Conservation (phyloP, 2,329 filamentous ascomycete genomes). For the Penicillium psychrosexuale region DNA sequence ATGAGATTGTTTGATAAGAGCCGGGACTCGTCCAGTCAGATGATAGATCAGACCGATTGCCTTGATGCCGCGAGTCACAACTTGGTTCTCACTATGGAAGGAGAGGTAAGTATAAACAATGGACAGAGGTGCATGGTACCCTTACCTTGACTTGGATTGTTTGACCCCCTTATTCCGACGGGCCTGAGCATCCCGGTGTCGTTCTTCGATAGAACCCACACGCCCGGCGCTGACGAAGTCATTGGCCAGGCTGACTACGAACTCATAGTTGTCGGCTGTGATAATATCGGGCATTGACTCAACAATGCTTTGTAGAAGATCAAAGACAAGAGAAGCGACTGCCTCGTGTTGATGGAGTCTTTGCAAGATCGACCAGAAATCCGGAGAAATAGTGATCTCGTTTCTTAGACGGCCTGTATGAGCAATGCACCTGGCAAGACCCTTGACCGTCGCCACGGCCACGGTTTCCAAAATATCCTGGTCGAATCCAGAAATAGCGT, state of each 20-base stretch:
- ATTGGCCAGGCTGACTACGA: conserved; percentile 77
- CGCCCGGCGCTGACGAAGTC: conserved; percentile 84
- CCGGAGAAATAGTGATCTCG: conserved; percentile 92
- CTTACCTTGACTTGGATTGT: conserved; percentile 55
- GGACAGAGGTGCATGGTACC: conserved; percentile 17
- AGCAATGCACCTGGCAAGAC: conserved; percentile 75
- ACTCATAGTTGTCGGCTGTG: conserved; percentile 93
- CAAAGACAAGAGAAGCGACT: conserved; percentile 75
- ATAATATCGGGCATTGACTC: conserved; percentile 73
- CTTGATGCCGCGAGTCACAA: conserved; percentile 73
- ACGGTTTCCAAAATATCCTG: conserved; percentile 73
- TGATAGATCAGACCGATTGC: conserved; percentile 78
- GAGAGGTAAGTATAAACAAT: conserved; percentile 13
- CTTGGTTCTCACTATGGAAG: conserved; percentile 60
- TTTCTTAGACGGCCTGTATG: conserved; percentile 75
- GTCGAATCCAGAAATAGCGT: conserved; percentile 84
- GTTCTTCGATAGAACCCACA: conserved; percentile 67
- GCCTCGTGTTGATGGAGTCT: conserved; percentile 67
- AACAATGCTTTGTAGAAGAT: conserved; percentile 76
- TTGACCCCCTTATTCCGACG: conserved; percentile 54
- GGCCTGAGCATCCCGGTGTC: conserved; percentile 59
- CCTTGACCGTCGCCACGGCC: conserved; percentile 71
- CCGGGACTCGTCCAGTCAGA: conserved; percentile 76
- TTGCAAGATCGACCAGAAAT: conserved; percentile 92
- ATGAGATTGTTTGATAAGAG: conserved; percentile 88